Base-by-base conservation (phyloP, 2,329 filamentous ascomycete species). In the Penicillium crustosum region DNA sequence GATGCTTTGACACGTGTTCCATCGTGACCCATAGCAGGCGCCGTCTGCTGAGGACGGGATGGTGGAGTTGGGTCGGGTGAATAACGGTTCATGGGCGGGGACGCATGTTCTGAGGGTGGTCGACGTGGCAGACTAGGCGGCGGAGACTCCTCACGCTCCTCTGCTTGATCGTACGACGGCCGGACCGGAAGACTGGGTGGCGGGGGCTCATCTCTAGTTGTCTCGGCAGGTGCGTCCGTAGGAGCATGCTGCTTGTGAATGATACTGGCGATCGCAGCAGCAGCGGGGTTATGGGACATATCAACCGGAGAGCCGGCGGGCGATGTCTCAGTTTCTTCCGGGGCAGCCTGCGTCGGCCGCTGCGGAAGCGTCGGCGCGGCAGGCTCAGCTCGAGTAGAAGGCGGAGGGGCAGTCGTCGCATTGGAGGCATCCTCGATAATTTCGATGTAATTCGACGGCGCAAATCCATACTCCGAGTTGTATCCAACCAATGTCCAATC, bases 401-500 rank as follows among this genome's bases (percentile, higher is more conserved):
- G 58, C 58, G 62, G 57, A 61, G 70, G 55, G 57, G 66, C 36
- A 49, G 63, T 49, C 27, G 81, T 75, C 38, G 83, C 83, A 21
- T 85, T 79, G 49, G 75, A 68, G 48, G 81, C 78, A 54, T 69
- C 66, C 41, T 83, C 81, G 47, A 80, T 75, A 51, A 91, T 76
- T 65, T 97, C 91, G 64, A 97, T 96, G 73, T 99, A 99, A 76
- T 97, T 99, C 59, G 93, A 86, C 4, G 94, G 94, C 53, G 90
- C 94, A 75, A 99, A 99, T 49, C 94, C 94, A 78, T 87, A 99
- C 64, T 97, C 91, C 53, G 85, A 86, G 65, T 92, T 87, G 44
- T 88, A 80, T 19, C 93, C 93, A 31, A 96, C 93, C 49, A 99
- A 80, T 61, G 94, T 96, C 94, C 94, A 99, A 77, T 99, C 94